A percentile compares a stretch with the other conserved stretches of the same genome.
Conservation (phyloP, 257 asterid species). For the Nicotiana obtusifolia region DNA sequence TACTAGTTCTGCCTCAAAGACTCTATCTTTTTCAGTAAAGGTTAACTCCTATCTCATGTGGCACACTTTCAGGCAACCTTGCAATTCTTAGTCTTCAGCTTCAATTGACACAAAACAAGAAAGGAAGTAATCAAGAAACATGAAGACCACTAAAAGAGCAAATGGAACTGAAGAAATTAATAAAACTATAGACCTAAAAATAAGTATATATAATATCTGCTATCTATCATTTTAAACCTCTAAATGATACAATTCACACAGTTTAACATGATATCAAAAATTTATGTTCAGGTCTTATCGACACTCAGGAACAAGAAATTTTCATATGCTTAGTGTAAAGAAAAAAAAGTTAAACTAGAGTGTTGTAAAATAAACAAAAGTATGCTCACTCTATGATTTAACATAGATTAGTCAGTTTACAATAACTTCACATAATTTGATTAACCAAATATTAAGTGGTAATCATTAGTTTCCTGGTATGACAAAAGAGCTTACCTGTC, state of each 20-base stretch:
- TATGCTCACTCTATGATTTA: too few relatives aligned
- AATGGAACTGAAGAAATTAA: neutral
- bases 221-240: neutral
- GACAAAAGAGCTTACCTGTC: neutral
- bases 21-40: conserved; percentile 33
- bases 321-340: too few relatives aligned
- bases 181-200: too few relatives aligned
- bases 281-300: too few relatives aligned
- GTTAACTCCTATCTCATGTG: conserved; percentile 80
- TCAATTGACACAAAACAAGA: conserved; percentile 15
- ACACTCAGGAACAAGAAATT: too few relatives aligned
- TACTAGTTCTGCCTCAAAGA: conserved; percentile 30
- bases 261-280: too few relatives aligned
- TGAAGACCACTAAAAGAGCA: neutral
- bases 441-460: neutral
- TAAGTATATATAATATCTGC: too few relatives aligned
- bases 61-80: conserved; percentile 38
- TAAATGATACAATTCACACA: too few relatives aligned
- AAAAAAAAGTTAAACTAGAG: too few relatives aligned
- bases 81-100: conserved; percentile 15
- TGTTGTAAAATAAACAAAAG: neutral
- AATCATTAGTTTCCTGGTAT: neutral
- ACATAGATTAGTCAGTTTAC: too few relatives aligned
- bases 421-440: neutral
- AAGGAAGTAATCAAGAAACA: conserved; percentile 15